phyloP scores from a whole-genome alignment of 1,284 basidiomycete genomes.

The Rugosomyces carneus region DNA sequence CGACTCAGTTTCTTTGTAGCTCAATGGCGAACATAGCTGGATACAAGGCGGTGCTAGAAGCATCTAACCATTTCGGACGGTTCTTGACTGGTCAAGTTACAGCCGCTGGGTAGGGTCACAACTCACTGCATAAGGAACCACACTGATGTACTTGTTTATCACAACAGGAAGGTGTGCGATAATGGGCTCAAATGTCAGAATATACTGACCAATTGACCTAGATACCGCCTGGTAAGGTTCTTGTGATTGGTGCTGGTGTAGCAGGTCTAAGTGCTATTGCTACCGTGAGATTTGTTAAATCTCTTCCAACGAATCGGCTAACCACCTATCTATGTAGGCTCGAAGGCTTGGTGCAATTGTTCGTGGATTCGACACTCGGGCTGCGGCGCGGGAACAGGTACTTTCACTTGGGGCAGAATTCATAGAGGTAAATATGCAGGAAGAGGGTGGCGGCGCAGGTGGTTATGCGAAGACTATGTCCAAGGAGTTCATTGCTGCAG shows the following conservation, averaged over 20 bases:
- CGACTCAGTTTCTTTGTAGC: constrained; percentile 29
- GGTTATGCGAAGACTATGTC: constrained; percentile 90
- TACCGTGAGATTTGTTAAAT: constrained; percentile 44
- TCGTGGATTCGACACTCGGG: constrained; percentile 78
- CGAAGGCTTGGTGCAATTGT: constrained; percentile 80
- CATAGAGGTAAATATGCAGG: constrained; percentile 68
- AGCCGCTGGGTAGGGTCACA: constrained; percentile 59
- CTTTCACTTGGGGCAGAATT: constrained; percentile 85
- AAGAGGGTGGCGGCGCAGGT: constrained; percentile 74
- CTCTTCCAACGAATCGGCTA: not conserved
- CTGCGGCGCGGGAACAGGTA: constrained; percentile 80
- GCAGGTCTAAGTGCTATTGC: constrained; percentile 82
- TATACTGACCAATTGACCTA: constrained; percentile 22
- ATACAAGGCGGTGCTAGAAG: constrained; percentile 84
- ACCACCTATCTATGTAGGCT: constrained; percentile 38
- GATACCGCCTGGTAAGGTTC: constrained; percentile 81
- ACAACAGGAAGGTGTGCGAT: constrained; percentile 14
- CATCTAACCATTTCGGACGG: constrained; percentile 79
- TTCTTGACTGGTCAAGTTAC: constrained; percentile 87
- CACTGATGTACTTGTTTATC: not conserved
- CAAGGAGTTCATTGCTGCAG: constrained; percentile 82
- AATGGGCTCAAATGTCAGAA: not conserved
- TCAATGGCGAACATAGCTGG: constrained; percentile 90
- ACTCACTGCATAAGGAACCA: not conserved
- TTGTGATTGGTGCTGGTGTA: constrained; percentile 83